Evolutionary conservation across 2,329 filamentous ascomycete species (phyloP).

Genomic region (Pseudopithomyces maydicus): DNA sequence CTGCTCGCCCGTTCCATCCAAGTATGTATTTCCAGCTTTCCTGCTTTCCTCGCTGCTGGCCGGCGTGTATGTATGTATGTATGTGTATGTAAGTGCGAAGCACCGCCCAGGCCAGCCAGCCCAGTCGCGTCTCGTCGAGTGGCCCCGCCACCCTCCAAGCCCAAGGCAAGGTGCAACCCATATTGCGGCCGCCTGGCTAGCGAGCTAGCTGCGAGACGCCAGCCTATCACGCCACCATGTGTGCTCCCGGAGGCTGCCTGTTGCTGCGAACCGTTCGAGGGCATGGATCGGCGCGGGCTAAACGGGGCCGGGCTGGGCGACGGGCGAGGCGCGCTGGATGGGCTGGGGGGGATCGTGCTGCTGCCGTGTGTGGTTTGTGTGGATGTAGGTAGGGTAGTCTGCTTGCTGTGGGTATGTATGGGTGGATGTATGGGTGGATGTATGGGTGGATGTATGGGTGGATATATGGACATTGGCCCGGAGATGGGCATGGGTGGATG

Average conservation of each 20-base stretch:
- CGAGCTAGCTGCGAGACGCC: no score
- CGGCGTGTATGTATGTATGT: no score
- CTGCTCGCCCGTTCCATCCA: no score
- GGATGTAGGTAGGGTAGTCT: no score
- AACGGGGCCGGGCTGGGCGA: not conserved
- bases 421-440: no score
- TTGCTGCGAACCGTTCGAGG: not conserved
- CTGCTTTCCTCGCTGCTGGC: no score
- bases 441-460: no score
- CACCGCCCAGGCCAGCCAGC: conserved; percentile 8
- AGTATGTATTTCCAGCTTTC: no score
- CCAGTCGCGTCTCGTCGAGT: conserved; percentile 7
- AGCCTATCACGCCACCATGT: conserved; percentile 25
- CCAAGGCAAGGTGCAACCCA: conserved; percentile 23
- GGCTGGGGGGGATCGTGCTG: not conserved
- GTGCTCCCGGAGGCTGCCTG: not conserved
- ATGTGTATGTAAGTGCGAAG: no score
- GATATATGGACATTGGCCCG: no score
- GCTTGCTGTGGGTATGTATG: no score
- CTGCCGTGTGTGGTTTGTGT: not conserved
- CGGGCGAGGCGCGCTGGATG: not conserved
- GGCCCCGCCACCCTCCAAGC: conserved; percentile 21
- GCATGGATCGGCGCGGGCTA: not conserved
- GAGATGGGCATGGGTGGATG: no score
- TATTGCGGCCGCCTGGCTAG: conserved; percentile 13